Base-by-base conservation (phyloP, 345 rosid genomes). In the Conringia planisiliqua region DNA sequence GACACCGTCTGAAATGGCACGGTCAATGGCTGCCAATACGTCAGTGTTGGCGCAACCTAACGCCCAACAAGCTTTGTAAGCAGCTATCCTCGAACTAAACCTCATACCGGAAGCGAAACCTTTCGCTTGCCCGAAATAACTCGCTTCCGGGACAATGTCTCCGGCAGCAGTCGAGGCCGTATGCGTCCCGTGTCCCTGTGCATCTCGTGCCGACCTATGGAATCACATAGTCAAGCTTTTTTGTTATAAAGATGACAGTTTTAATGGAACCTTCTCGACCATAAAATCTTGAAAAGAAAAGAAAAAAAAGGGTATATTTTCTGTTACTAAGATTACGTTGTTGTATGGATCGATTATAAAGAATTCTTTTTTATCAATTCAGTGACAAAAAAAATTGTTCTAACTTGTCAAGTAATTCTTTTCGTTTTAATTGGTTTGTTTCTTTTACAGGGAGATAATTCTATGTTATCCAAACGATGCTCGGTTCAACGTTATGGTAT, bases 81-180 rank as follows among this genome's bases (percentile, higher is more conserved):
- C 86, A 1, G 96, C 97, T 22, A 90, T 85, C 72, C 97, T 84
- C 4, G 93, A 83, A 0, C 85, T 79, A 71, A 81, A 86, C 80
- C 80, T 85, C 88, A 90, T 86, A 48, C 97, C 96, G 0, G 82
- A 66, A 0, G 96, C 98, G 0, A 79, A 57, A n/a, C 97, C 96
- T 30, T 78, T 80, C 0, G 88, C 96, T 40, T 84, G 60, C 6
- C 95, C 90, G 40, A 71, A 84, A 71, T 85, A 66, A 74, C 61
- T 82, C 7, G 90, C 96, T 12, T 68, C 36, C 3, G 30, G 59
- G 2, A 83, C 93, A 5, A 83, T 38, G 69, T 56, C 75, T 4
- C 98, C 97, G 0, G 81, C 95, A 5, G 93, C 96, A 0, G 97
- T 90, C 38, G 98, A 85, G 29, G 98, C 89, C 3, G 97, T 90